Conservation (phyloP, 2,329 filamentous ascomycete genomes). For the Byssoonygena ceratinophila region DNA sequence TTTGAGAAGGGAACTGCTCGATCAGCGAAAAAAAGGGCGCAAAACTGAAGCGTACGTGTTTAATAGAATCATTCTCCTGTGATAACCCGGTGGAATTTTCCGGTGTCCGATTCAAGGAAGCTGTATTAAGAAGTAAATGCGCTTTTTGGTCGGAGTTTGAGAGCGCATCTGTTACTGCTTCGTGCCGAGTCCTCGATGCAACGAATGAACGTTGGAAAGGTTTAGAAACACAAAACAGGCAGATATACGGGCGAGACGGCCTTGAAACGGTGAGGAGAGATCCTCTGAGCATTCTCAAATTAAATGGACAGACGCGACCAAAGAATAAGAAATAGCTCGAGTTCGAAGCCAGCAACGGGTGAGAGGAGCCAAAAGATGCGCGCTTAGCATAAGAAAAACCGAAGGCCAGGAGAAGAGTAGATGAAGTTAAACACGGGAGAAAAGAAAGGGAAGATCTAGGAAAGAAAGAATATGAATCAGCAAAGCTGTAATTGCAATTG, state of each 20-base stretch:
- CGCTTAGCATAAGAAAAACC: background rate
- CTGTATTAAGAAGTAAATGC: background rate
- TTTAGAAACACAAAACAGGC: conserved; percentile 23
- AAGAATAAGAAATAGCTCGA: background rate
- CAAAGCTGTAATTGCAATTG: background rate
- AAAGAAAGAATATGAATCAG: background rate
- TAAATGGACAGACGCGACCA: background rate
- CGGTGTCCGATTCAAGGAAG: background rate
- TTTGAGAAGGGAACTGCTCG: too few species aligned
- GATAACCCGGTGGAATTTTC: background rate
- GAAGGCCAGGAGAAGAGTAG: background rate
- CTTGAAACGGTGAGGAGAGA: conserved; percentile 30
- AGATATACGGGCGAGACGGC: conserved; percentile 29
- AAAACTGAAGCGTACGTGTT: background rate
- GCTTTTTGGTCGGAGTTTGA: background rate
- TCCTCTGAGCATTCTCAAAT: conserved; percentile 28
- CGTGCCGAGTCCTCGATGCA: background rate
- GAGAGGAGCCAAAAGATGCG: too few species aligned
- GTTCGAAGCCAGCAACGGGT: background rate
- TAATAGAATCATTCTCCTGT: background rate
- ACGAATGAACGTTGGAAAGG: background rate
- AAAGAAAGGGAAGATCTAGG: background rate
- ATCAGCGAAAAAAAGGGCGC: background rate
- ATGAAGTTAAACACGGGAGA: background rate
- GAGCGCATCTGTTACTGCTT: background rate